Evolutionary conservation across 495 filamentous ascomycete species (phyloP).

Genomic region (Penicillium goetzii): DNA sequence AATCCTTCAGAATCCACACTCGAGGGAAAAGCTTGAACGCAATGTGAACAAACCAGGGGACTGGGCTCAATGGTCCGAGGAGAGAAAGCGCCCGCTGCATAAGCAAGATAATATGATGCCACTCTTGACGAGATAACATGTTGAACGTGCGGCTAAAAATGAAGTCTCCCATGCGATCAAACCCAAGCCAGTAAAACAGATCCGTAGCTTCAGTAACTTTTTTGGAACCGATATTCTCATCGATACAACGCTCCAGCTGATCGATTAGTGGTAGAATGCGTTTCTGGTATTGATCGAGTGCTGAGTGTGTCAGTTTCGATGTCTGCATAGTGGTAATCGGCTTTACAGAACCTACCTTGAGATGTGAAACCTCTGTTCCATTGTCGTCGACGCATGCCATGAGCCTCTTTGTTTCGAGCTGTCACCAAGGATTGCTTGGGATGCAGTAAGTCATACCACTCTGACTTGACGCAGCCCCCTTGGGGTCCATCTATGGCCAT

Average conservation of each 20-base stretch:
- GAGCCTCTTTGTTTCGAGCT: slow-evolving; percentile 33
- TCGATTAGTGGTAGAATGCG: slow-evolving; percentile 30
- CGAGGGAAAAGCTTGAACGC: slow-evolving; percentile 28
- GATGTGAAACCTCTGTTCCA: slow-evolving; percentile 44
- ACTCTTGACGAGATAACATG: slow-evolving; percentile 38
- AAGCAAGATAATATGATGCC: slow-evolving; percentile 22
- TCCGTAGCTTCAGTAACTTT: slow-evolving; percentile 12
- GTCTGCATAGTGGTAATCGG: neutral
- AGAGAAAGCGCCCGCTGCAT: slow-evolving; percentile 24
- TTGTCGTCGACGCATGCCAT: slow-evolving; percentile 35
- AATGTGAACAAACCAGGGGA: slow-evolving; percentile 42
- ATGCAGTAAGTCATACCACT: slow-evolving; percentile 51
- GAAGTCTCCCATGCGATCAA: slow-evolving; percentile 40
- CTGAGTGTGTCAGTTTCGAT: slow-evolving; percentile 14
- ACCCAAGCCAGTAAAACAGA: slow-evolving; percentile 27
- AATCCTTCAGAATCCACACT: slow-evolving; percentile 17
- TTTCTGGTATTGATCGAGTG: slow-evolving; percentile 32
- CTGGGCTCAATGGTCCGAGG: slow-evolving; percentile 32
- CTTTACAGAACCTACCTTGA: slow-evolving; percentile 23
- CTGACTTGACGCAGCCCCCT: slow-evolving; percentile 39
- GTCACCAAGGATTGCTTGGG: slow-evolving; percentile 45
- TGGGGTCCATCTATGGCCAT: slow-evolving; percentile 35
- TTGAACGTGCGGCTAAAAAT: slow-evolving; percentile 44
- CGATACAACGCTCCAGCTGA: slow-evolving; percentile 18
- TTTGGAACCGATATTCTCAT: neutral